Evolutionary conservation across 768 basidiomycete species (phyloP), one percentile per base, ranked within the genome.

Genomic region (Mycena metata): DNA sequence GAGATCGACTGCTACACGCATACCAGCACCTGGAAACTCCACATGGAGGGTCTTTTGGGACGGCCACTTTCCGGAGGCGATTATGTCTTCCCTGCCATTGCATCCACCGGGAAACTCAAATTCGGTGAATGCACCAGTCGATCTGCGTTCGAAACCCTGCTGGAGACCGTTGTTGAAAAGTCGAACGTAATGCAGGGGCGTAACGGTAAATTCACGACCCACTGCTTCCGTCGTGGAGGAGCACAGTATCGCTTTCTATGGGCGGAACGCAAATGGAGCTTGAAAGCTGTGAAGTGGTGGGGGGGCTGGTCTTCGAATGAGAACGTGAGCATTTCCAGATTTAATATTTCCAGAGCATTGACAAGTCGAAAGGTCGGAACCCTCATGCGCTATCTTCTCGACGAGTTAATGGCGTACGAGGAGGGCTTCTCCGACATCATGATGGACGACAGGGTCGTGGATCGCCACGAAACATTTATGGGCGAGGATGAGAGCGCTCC

Each of bases 201-300:
- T 0, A 65, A 49, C 36, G 73, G 73, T 12, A 70, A 66, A 42
- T 76, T 77, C 52, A 75, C 68, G 2, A 79, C 75, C 0, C 78
- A 79, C 52, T 78, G 75, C 39, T 77, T 76, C 58, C 69, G 69
- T n/a, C 66, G 66, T 1, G 74, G 76, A 17, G 78, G 76, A 17
- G 74, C 76, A 43, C 78, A 77, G 43, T 76, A 77, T 59, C 67
- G 71, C 6, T 77, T 77, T 55, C 71, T 77, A 67, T 79, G 70
- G 69, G 77, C 74, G 24, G 71, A 71, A 19, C 64, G 72, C 9
- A 71, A 70, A 21, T 78, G 77, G 77, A 77, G 73, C 51, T 46
- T 78, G 41, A 74, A 76, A 41, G 71, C 69, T 1, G 72, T 76
- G 10, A 76, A 73, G 26, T 77, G 76, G 76, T 76, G 76, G 76